Conservation (phyloP, 2,329 filamentous ascomycete genomes). For the Nigrospora osmanthi region DNA sequence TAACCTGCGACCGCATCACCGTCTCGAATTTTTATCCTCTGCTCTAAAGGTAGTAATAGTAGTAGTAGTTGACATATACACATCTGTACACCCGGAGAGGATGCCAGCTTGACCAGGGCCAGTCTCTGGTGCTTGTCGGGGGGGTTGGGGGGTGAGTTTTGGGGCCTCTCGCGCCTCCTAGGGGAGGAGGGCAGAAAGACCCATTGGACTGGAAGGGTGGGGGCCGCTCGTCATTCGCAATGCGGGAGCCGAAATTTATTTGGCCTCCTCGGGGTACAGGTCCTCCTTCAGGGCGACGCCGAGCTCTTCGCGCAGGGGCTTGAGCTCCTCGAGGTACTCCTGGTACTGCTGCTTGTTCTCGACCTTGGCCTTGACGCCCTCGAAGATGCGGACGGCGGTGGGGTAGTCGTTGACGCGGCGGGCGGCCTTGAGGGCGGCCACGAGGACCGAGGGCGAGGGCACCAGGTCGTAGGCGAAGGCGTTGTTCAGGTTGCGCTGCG, state of each 20-base stretch:
- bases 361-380: constrained; percentile 99
- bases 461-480: constrained; percentile 99
- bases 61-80: constrained; percentile 10
- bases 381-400: constrained; percentile 95
- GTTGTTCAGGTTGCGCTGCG: constrained; percentile 69
- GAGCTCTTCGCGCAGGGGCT: constrained; percentile 86
- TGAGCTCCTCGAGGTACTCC: constrained; percentile 90
- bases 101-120: neutral
- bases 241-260: constrained; percentile 10
- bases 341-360: constrained; percentile 98
- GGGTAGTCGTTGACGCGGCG: constrained; percentile 97
- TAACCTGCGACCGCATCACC: neutral
- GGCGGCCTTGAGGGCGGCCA: constrained; percentile 86
- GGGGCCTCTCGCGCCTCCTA: no score
- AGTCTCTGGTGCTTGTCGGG: no score
- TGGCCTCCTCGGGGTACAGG: constrained; percentile 66
- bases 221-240: no score
- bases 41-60: constrained; percentile 5
- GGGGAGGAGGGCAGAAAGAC: no score
- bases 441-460: constrained; percentile 83
- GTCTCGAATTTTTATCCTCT: constrained; percentile 1
- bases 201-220: no score
- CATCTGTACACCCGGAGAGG: constrained; percentile 1
- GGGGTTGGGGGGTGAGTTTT: no score
- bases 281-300: constrained; percentile 88